Percentiles rank a stretch among this genome's conserved stretches.
phyloP scores from a whole-genome alignment of 148 eudicot species.

The Cornus kousa region DNA sequence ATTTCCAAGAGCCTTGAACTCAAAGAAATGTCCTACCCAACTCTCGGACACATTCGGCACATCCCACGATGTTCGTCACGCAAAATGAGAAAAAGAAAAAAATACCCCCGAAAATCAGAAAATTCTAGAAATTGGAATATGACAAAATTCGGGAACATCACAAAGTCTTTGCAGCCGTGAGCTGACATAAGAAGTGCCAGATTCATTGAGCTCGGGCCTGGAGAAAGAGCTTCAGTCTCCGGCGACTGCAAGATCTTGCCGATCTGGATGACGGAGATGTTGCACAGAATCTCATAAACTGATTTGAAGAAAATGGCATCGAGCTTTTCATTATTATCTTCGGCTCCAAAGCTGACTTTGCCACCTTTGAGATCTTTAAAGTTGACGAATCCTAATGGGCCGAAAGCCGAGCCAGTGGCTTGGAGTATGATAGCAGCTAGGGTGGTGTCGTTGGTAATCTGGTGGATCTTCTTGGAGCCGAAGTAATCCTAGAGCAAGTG shows the following conservation, averaged over 20 bases:
- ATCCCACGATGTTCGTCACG: no score
- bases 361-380: slow-evolving; percentile 84
- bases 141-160: no score
- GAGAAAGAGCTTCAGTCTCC: slow-evolving; percentile 69
- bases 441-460: no score
- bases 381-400: slow-evolving; percentile 79
- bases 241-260: slow-evolving; percentile 45
- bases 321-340: slow-evolving; percentile 34
- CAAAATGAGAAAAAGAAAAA: no score
- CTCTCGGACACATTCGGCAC: no score
- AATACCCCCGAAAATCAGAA: no score
- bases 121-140: no score
- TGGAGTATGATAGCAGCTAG: slow-evolving; percentile 91
- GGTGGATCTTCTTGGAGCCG: slow-evolving; percentile 88
- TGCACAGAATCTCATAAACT: slow-evolving; percentile 65
- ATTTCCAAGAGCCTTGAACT: no score
- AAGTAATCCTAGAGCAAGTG: slow-evolving; percentile 91
- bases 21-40: no score
- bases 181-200: no score
- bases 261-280: slow-evolving; percentile 76
- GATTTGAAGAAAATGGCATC: slow-evolving; percentile 64
- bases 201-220: no score
- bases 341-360: slow-evolving; percentile 69
- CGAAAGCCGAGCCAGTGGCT: slow-evolving; percentile 82
- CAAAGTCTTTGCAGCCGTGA: no score